Evolutionary conservation across 2,329 filamentous ascomycete species (phyloP).

Genomic region (Chaetomium sp.): DNA sequence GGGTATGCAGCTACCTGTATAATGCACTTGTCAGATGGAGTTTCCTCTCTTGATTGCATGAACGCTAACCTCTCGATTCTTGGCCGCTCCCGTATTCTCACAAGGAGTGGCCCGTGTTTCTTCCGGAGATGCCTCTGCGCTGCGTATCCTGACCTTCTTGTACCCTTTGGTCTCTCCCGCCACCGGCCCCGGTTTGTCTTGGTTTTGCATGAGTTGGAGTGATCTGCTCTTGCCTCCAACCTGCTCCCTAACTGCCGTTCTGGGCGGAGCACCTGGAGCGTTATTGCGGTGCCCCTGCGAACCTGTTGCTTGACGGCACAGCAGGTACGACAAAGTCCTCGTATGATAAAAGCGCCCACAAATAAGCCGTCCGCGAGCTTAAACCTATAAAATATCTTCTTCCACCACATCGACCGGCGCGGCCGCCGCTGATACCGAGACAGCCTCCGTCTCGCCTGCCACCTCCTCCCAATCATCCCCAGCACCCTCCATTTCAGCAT

Average conservation of each 20-base stretch:
- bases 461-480: conserved; percentile 9
- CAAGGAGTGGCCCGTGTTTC: background rate
- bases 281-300: background rate
- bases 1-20: background rate
- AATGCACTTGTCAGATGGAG: background rate
- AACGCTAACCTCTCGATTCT: background rate
- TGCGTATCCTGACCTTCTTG: background rate
- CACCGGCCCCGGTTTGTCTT: background rate
- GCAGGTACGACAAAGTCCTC: background rate
- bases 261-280: background rate
- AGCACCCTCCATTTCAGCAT: conserved; percentile 43
- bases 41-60: background rate
- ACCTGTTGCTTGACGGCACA: background rate
- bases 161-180: background rate
- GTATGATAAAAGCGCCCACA: background rate
- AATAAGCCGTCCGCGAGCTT: background rate
- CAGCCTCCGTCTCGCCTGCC: background rate
- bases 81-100: background rate
- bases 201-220: background rate
- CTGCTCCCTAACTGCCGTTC: background rate
- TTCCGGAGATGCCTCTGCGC: background rate
- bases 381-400: conserved; percentile 29
- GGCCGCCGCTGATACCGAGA: background rate
- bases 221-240: background rate
- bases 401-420: conserved; percentile 15